Evolutionary conservation across 805 yeast genomes (phyloP).

Genomic region (Kuraishia hungarica): DNA sequence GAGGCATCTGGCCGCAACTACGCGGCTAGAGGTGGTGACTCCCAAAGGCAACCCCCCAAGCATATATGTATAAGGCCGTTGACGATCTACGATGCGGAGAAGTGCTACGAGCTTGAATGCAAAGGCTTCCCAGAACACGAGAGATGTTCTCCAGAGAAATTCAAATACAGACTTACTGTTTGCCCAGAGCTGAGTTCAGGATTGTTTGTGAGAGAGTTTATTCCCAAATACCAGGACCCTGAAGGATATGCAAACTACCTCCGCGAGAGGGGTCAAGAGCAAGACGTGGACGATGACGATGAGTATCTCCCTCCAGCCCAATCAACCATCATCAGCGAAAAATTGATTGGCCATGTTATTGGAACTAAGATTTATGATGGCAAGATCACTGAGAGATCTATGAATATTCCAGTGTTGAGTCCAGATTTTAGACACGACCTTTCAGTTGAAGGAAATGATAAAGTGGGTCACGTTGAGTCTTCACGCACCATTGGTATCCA

Average conservation of each 20-base stretch:
- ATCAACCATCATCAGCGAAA: slow-evolving; percentile 48
- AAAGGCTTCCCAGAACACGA: slow-evolving; percentile 65
- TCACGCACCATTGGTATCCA: slow-evolving; percentile 76
- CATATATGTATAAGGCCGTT: slow-evolving; percentile 71
- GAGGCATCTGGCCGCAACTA: neutral
- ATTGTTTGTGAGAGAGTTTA: slow-evolving; percentile 67
- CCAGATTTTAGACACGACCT: slow-evolving; percentile 13
- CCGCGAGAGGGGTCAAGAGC: slow-evolving; percentile 15
- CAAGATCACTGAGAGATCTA: slow-evolving; percentile 45
- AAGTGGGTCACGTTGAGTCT: slow-evolving; percentile 63
- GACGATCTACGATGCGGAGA: slow-evolving; percentile 61
- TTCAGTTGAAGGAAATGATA: slow-evolving; percentile 11
- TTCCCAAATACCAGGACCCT: slow-evolving; percentile 30
- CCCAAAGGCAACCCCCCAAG: slow-evolving; percentile 26
- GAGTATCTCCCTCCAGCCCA: slow-evolving; percentile 30
- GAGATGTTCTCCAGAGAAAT: slow-evolving; percentile 56
- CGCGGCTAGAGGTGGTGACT: neutral
- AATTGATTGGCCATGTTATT: slow-evolving; percentile 70
- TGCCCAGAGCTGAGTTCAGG: slow-evolving; percentile 94
- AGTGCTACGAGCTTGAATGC: slow-evolving; percentile 52
- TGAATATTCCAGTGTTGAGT: slow-evolving; percentile 44
- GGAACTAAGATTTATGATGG: slow-evolving; percentile 60
- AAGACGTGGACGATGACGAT: slow-evolving; percentile 12
- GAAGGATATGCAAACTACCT: slow-evolving; percentile 25
- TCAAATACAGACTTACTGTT: slow-evolving; percentile 58